phyloP scores from a whole-genome alignment of 495 filamentous ascomycete species.

The Podospora didyma region DNA sequence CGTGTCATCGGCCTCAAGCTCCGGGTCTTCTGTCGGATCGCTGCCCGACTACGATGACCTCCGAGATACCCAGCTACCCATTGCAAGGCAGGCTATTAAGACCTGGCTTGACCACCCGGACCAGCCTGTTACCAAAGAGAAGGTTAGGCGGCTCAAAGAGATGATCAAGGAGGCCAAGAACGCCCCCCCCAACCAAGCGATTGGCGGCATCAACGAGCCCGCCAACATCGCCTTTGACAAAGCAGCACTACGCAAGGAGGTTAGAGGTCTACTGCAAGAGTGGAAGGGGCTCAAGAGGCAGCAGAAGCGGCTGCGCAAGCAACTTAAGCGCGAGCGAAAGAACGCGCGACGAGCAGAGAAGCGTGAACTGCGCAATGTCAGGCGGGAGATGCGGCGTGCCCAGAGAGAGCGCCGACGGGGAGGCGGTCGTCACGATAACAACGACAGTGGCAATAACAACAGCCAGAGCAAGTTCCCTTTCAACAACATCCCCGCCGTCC shows the following conservation, averaged over 20 bases:
- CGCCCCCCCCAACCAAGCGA: conserved; percentile 6
- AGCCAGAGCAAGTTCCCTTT: neutral
- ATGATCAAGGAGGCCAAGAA: conserved; percentile 38
- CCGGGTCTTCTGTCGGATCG: conserved; percentile 36
- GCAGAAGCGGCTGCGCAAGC: conserved; percentile 27
- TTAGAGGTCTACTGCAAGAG: conserved; percentile 31
- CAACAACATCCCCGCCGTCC: neutral
- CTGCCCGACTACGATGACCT: conserved; percentile 46
- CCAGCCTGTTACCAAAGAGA: conserved; percentile 38
- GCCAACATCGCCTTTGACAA: conserved; percentile 16
- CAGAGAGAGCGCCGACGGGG: conserved; percentile 16
- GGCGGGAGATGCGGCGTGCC: conserved; percentile 23
- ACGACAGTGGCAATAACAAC: neutral
- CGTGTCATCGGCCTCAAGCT: conserved; percentile 15
- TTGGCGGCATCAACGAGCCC: conserved; percentile 11
- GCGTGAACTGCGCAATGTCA: conserved; percentile 21
- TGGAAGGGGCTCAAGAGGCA: conserved; percentile 40
- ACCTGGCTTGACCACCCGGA: conserved; percentile 42
- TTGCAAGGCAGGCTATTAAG: conserved; percentile 29
- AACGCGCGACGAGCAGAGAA: conserved; percentile 27
- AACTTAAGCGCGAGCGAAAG: conserved; percentile 24
- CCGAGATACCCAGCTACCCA: conserved; percentile 35
- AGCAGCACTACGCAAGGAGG: conserved; percentile 34
- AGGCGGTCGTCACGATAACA: neutral
- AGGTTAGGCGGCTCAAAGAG: conserved; percentile 30